These are phyloP conservation scores for Aspergillus terreus DNA, from an alignment of 2,329 filamentous ascomycete genomes.

Conservation along the genomic window DNA sequence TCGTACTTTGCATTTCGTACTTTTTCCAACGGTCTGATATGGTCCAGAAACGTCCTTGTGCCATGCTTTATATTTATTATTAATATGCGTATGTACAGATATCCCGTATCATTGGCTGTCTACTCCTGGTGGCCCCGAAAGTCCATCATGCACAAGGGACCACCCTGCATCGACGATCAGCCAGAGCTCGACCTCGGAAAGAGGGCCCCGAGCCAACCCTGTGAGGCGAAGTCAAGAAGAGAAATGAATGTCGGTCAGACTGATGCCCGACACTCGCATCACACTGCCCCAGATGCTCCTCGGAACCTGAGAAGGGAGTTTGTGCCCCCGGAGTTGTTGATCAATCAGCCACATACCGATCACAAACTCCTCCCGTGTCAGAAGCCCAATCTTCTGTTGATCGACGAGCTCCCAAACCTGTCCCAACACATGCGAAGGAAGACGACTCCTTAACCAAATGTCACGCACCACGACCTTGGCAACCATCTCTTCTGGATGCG, in stretches of 20 bases:
- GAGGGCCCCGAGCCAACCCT: too few relatives aligned
- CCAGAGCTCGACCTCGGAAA: too few relatives aligned
- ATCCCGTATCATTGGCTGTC: too few relatives aligned
- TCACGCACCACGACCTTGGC: constrained; percentile 46
- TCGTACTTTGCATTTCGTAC: too few relatives aligned
- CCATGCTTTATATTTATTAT: too few relatives aligned
- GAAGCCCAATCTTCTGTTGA: constrained; percentile 31
- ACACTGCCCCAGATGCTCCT: constrained; percentile 48
- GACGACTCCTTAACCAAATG: constrained; percentile 47
- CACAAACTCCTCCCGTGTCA: constrained; percentile 46
- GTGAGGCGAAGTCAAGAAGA: neutral
- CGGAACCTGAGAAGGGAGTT: constrained; percentile 43
- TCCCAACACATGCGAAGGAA: constrained; percentile 36
- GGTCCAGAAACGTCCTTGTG: too few relatives aligned
- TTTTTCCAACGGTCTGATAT: too few relatives aligned
- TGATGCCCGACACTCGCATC: constrained; percentile 38
- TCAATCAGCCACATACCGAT: constrained; percentile 51
- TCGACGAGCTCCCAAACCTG: constrained; percentile 48
- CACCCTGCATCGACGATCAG: too few relatives aligned
- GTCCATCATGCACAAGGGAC: too few relatives aligned
- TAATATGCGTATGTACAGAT: too few relatives aligned
- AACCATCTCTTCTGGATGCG: constrained; percentile 36
- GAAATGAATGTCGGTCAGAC: constrained; percentile 11
- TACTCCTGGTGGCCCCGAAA: too few relatives aligned
- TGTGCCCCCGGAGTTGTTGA: constrained; percentile 45